Evolutionary conservation across 2,329 filamentous ascomycete genomes (phyloP), one percentile per base, ranked within the genome.

Genomic region (Penicillium sp.): DNA sequence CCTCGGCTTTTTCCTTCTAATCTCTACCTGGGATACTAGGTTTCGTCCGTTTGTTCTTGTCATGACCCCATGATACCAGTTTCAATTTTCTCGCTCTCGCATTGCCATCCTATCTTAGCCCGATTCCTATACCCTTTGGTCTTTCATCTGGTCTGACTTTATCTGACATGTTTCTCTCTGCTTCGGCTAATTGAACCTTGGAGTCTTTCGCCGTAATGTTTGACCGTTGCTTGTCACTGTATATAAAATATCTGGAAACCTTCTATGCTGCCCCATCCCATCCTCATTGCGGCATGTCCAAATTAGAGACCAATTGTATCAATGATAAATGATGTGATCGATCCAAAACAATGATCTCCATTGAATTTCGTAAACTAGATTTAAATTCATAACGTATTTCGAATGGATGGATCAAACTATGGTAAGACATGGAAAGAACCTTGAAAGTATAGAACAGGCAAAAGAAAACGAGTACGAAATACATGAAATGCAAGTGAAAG

Each of bases 61-160:
- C 58, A 60, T 51, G 58, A 58, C 43, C 31, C 54, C 54, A 59
- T 50, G 59, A 57, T 57, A 57, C 48, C 53, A 56, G 41, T 53
- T 55, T 42, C 46, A 54, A 42, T 48, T 51, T 51, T 37, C 33
- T 57, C 53, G 46, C 47, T 53, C 48, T 53, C 31, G 41, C 44
- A 57, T 49, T 44, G 37, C 29, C 26, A n/a, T 37, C 33, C 51
- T 18, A 14, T 51, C 26, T 26, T 47, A 42, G n/a, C 51, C 26
- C 25, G 41, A 33, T 18, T 29, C 55, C 55, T 62, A 63, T 63
- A 63, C 61, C 59, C 58, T 58, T 35, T 57, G 47, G 47, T 48
- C 49, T 26, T 18, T 31, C 44, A 53, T 40, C 47, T 52, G 40
- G 33, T 44, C 46, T 51, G 48, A 41, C 29, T 48, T 49, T 49